phyloP scores from a whole-genome alignment of 768 basidiomycete genomes.

The Pleurotus cornucopiae region DNA sequence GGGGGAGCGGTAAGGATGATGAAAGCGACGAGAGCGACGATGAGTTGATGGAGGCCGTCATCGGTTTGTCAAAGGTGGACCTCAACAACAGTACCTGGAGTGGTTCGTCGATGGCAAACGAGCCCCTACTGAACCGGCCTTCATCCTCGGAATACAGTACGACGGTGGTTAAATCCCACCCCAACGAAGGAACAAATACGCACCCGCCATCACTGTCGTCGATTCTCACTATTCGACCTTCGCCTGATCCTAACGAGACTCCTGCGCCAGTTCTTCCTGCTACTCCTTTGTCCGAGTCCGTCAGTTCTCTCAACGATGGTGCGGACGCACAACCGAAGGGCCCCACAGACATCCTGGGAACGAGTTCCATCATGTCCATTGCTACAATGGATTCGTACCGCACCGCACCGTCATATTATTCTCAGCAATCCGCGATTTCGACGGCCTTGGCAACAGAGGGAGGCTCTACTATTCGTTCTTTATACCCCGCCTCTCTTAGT shows the following conservation, averaged over 20 bases:
- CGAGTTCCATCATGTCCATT: constrained; percentile 46
- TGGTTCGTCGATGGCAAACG: constrained; percentile 34
- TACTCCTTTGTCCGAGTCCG: constrained; percentile 17
- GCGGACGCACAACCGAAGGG: constrained; percentile 19
- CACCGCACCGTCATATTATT: constrained; percentile 45
- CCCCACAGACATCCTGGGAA: constrained; percentile 22
- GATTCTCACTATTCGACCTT: constrained; percentile 65
- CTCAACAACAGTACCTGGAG: constrained; percentile 42
- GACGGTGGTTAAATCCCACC: constrained; percentile 55
- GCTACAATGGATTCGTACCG: constrained; percentile 60
- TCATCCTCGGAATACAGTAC: constrained; percentile 63
- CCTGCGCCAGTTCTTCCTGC: constrained; percentile 37
- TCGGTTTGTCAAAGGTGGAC: constrained; percentile 46
- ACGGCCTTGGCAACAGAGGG: constrained; percentile 71
- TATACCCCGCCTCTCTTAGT: constrained; percentile 12
- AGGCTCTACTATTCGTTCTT: constrained; percentile 59
- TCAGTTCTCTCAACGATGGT: constrained; percentile 16
- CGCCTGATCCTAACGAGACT: constrained; percentile 44
- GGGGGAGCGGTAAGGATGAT: constrained; percentile 39
- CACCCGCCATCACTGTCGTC: constrained; percentile 60
- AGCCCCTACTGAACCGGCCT: constrained; percentile 46
- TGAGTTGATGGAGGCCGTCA: constrained; percentile 61
- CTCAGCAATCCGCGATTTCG: constrained; percentile 37
- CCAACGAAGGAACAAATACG: constrained; percentile 29
- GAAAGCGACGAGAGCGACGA: constrained; percentile 58